Evolutionary conservation across 306 rosid species (phyloP), one percentile per base, ranked within the genome.

Genomic region (Rosa rugosa): DNA sequence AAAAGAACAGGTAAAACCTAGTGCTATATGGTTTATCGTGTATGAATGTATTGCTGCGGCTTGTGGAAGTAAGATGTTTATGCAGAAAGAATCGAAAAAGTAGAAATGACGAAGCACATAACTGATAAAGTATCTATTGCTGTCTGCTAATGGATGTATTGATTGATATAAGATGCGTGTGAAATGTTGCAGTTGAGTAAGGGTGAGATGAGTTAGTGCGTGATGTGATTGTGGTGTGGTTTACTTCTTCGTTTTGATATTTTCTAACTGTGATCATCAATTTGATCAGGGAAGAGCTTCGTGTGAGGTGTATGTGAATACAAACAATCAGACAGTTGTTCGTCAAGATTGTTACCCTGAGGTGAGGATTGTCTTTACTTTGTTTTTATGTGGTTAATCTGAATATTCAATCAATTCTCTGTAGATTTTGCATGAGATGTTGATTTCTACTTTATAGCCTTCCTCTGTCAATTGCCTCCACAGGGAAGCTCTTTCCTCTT

Each of bases 271-370:
- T 73, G 75, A 64, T 56, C 44, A 2, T 1, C 46, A 60, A 44
- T 73, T 65, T 71, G 51, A 49, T 40, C 91, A 95, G 98, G 96
- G 90, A 22, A 91, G 77, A 18, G 89, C 89, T n/a, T 91, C 92
- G 2, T 93, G 99, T 40, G 89, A 83, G 50, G 87, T 95, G n/a
- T 81, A 71, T 81, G 98, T 95, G 74, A 80, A 86, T 77, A 80
- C 83, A 38, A 81, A 22, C 60, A 16, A 76, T 56, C 93, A 95
- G 75, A 85, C 89, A 8, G 72, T 95, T 79, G 86, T 73, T 47
- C 97, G 83, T 79, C 94, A 95, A 83, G 83, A 90, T 83, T 93
- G 99, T 87, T 87, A 83, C 82, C 90, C 99, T 54, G 79, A 83
- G 99, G 99, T 92, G 78, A 87, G 90, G 54, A 71, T 51, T 10